phyloP scores from a whole-genome alignment of 306 rosid species.

The Dalbergia cultrata region DNA sequence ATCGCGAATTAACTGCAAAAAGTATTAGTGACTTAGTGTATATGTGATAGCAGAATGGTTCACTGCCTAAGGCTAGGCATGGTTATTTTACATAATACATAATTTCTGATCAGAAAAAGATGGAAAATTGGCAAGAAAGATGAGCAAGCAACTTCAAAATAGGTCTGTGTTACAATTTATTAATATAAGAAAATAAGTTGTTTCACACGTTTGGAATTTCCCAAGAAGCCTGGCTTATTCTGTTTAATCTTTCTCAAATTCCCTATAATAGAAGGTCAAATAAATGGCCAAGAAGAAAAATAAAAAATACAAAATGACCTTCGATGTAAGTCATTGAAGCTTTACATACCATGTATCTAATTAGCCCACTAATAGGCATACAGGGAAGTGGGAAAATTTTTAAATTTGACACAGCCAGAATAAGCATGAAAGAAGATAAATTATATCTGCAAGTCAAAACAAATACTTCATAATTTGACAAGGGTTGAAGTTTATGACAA shows the following conservation, averaged over 20 bases:
- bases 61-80: conserved; percentile 11
- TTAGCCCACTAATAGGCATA: not conserved
- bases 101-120: conserved; percentile 22
- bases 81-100: not conserved
- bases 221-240: not conserved
- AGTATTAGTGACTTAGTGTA: conserved; percentile 13
- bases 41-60: conserved; percentile 22
- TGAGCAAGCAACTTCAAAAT: conserved; percentile 22
- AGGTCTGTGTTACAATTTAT: not conserved
- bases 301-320: not conserved
- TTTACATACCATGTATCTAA: conserved; percentile 18
- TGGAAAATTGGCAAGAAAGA: not conserved
- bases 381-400: not conserved
- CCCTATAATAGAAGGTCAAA: conserved; percentile 14
- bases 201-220: not conserved
- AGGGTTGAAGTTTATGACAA: not conserved
- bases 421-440: not conserved
- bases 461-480: not conserved
- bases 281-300: conserved; percentile 12
- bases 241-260: conserved; percentile 20
- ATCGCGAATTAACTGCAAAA: conserved; percentile 83
- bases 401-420: conserved; percentile 11
- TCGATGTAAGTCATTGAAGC: not conserved
- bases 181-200: conserved; percentile 18
- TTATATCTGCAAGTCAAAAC: not conserved